Base-by-base conservation (phyloP, 441 rosid species). In the Gossypium schwendimanii region DNA sequence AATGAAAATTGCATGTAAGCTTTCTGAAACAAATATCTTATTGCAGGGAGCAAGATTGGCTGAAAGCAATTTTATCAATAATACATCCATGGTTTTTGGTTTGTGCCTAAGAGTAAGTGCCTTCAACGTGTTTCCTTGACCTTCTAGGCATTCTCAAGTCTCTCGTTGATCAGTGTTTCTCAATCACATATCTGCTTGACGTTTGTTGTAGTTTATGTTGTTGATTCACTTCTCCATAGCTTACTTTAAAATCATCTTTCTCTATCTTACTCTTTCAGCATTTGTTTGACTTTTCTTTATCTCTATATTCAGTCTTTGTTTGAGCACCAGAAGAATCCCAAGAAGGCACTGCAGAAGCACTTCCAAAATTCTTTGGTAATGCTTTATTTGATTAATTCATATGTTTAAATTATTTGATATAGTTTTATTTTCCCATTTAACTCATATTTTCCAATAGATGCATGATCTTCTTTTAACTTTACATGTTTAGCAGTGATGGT, bases 21-120 rank as follows among this genome's bases (percentile, higher is more conserved):
- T 3, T 49, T 26, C 0, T 67, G 58, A 50, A 67, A 49, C 24
- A 49, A 67, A 26, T 67, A 49, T 49, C 23, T 49, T 49, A 50
- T 63, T 9, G 82, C 87, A 92, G 98, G 98, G 98, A 21, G 85
- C 91, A 77, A 83, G 97, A 80, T 83, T 94, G 82, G 87, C 87
- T 21, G 97, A 94, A 84, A 94, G 98, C 77, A 92, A 87, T 81
- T 94, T 91, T 78, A 92, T 92, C 85, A 94, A 94, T 74, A 94
- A 92, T 63, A 94, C 97, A 63, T 92, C 97, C 17, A 90, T 94
- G 97, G 95, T 92, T 74, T 92, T 94, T 69, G 87, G 98, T 63
- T 85, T 87, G 33, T 92, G 97, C 85, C 79, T 94, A 55, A 87
- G 93, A 79, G 98, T 94, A 87, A 78, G 90, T 78, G 61, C 70